A percentile compares a stretch with the other conserved stretches of the same genome.
Evolutionary conservation across 139 green algal species (phyloP).

Genomic region (Microglena sp.): DNA sequence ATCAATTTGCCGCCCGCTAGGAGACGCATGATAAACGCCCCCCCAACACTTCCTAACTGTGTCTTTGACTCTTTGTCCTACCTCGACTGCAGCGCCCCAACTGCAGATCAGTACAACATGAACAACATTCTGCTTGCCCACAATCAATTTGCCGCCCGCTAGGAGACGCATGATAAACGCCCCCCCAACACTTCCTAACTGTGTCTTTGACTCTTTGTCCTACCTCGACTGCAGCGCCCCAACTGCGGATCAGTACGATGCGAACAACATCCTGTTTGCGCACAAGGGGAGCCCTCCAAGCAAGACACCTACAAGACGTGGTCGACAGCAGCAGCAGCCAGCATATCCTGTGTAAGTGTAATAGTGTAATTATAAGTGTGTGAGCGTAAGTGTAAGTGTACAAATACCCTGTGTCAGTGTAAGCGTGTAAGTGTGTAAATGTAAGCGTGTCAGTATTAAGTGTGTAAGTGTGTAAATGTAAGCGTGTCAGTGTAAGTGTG

Average conservation of each 20-base stretch:
- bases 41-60: too few relatives aligned
- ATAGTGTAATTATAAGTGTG: neutral
- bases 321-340: neutral
- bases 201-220: too few relatives aligned
- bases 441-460: neutral
- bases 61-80: too few relatives aligned
- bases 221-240: conserved; percentile 1
- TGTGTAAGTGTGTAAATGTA: neutral
- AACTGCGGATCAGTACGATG: neutral
- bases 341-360: neutral
- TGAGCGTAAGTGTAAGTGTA: neutral
- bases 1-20: too few relatives aligned
- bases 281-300: too few relatives aligned
- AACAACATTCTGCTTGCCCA: neutral
- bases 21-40: too few relatives aligned
- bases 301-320: too few relatives aligned
- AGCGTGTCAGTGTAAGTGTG: neutral
- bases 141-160: too few relatives aligned
- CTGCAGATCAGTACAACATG: neutral
- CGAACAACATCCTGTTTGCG: neutral
- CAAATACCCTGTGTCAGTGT: neutral
- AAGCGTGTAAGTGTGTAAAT: neutral
- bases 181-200: too few relatives aligned
- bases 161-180: too few relatives aligned
- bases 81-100: neutral